Evolutionary conservation across 306 rosid genomes (phyloP).

Genomic region (Oemleria cerasiformis): DNA sequence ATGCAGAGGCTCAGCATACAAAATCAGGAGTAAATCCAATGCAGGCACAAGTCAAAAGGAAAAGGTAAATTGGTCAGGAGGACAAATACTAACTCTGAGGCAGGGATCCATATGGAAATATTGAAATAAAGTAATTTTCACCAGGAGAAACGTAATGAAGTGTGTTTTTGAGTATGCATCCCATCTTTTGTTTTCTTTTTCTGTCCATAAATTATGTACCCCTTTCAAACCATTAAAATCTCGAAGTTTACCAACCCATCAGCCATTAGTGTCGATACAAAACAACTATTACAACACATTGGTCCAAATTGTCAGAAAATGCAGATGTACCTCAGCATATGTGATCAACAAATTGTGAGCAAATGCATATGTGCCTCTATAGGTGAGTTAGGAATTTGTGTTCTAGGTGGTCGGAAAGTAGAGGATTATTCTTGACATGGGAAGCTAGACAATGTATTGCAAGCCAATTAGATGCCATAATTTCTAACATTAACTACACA

Average conservation of each 20-base stretch:
- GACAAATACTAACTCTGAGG: background rate
- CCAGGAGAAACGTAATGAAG: background rate
- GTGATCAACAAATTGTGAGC: background rate
- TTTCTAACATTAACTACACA: background rate
- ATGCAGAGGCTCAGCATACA: slow-evolving; percentile 4
- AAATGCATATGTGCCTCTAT: background rate
- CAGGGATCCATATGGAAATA: background rate
- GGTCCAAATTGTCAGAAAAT: background rate
- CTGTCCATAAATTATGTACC: background rate
- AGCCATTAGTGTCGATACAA: background rate
- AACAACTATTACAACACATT: background rate
- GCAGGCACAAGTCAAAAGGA: slow-evolving; percentile 1
- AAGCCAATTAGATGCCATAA: background rate
- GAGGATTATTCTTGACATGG: background rate
- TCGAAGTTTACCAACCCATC: background rate
- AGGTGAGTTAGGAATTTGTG: background rate
- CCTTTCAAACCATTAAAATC: background rate
- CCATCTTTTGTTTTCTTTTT: background rate
- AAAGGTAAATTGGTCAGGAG: background rate
- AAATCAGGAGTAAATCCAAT: slow-evolving; percentile 6
- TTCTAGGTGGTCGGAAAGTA: background rate
- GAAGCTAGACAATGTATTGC: background rate
- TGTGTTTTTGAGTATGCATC: background rate
- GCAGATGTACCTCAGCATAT: background rate
- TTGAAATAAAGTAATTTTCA: background rate